phyloP scores from a whole-genome alignment of 179 eudicot genomes.

The Silene coronaria region DNA sequence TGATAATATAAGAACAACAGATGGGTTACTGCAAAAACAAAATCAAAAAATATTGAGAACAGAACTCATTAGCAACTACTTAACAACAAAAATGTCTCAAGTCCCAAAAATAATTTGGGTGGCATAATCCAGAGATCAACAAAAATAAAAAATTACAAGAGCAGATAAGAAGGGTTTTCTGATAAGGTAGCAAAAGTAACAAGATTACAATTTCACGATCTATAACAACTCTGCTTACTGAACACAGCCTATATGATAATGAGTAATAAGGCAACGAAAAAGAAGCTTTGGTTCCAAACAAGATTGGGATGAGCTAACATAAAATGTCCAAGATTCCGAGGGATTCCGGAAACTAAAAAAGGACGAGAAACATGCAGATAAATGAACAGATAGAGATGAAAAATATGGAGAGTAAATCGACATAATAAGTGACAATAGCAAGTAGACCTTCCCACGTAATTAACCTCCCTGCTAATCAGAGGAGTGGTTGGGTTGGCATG shows the following conservation, averaged over 20 bases:
- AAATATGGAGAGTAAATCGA: not conserved
- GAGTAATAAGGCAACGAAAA: not conserved
- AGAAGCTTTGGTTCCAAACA: not conserved
- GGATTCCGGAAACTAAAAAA: not conserved
- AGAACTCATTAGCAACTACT: not conserved
- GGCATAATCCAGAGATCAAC: not conserved
- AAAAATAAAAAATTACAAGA: not conserved
- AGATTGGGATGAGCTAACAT: not conserved
- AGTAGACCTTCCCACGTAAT: not conserved
- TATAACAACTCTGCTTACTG: not conserved
- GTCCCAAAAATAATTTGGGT: not conserved
- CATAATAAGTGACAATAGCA: not conserved
- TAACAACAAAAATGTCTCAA: not conserved
- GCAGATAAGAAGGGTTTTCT: not conserved
- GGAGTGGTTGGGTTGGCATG: not conserved
- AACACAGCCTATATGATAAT: not conserved
- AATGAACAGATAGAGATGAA: not conserved
- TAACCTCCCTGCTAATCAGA: not conserved
- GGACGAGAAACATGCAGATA: not conserved
- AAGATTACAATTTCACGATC: not conserved
- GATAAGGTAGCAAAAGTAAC: not conserved
- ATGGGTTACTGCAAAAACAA: constrained; percentile 67
- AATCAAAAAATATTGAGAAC: not conserved
- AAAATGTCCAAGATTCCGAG: not conserved
- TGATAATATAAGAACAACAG: too few relatives aligned